phyloP scores from a whole-genome alignment of 73 alveolate species.

The Paramecium tetraurelia region DNA sequence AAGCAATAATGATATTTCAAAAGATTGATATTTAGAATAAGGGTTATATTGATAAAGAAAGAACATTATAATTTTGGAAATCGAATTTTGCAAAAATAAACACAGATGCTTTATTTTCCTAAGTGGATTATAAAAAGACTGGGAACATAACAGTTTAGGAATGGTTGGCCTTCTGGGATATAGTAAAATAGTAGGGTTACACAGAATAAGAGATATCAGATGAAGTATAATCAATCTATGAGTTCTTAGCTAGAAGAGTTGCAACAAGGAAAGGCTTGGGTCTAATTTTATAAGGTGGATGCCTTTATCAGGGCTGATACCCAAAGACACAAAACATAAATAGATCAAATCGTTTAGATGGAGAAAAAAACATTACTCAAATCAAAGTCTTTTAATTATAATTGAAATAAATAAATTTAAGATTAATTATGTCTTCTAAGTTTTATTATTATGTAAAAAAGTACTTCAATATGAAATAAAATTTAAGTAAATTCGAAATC shows the following conservation, averaged over 20 bases:
- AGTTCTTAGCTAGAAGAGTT: not conserved
- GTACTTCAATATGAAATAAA: conserved; percentile 58
- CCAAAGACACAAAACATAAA: not conserved
- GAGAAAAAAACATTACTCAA: not conserved
- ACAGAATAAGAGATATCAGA: conserved; percentile 53
- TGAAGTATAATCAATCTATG: conserved; percentile 5
- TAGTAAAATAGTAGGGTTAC: conserved; percentile 45
- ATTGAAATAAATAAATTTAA: not conserved
- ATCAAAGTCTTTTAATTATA: not conserved
- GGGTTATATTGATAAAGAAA: not conserved
- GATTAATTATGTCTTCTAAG: not conserved
- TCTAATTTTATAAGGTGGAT: not conserved
- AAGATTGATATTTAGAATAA: not conserved
- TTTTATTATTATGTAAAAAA: not conserved
- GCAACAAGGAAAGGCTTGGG: conserved; percentile 1
- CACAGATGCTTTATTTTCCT: conserved; percentile 47
- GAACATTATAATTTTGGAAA: conserved; percentile 21
- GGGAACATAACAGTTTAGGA: conserved; percentile 54
- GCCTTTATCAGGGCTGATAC: not conserved
- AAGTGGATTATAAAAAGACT: conserved; percentile 45
- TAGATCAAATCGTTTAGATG: not conserved
- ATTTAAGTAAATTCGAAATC: not conserved
- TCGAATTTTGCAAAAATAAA: conserved; percentile 56
- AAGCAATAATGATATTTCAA: conserved; percentile 1
- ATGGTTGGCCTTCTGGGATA: conserved; percentile 61